Evolutionary conservation across 2,329 filamentous ascomycete species (phyloP).

Genomic region (Pseudocercospora crystallina): DNA sequence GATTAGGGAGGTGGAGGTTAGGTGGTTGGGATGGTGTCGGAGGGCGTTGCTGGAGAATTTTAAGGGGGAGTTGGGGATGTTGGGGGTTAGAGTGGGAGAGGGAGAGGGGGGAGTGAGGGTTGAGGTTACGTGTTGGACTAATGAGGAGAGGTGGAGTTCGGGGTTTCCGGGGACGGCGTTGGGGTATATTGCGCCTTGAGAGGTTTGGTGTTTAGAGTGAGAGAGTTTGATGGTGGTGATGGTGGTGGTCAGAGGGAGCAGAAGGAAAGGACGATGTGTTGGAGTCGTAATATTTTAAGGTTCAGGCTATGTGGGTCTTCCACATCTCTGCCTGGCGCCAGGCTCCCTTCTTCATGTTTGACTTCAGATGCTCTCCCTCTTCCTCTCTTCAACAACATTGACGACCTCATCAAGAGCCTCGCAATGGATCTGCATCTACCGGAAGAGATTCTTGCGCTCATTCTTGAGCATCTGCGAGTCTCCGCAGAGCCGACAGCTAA

Average conservation of each 20-base stretch:
- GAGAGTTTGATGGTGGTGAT: too few species aligned
- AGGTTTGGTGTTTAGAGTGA: neutral
- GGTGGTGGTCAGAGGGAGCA: too few species aligned
- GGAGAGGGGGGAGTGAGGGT: neutral
- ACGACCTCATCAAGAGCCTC: too few species aligned
- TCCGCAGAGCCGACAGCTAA: neutral
- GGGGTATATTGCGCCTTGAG: constrained; percentile 1
- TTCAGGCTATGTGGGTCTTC: too few species aligned
- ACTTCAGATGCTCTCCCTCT: too few species aligned
- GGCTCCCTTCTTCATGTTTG: too few species aligned
- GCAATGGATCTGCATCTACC: neutral
- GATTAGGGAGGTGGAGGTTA: constrained; percentile 1
- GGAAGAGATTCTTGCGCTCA: constrained; percentile 1
- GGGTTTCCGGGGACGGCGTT: constrained; percentile 5
- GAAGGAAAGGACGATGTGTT: too few species aligned
- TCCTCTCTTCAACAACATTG: too few species aligned
- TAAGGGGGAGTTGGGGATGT: neutral
- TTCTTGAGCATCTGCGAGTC: neutral
- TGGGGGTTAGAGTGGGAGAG: constrained; percentile 3
- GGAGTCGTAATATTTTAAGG: too few species aligned
- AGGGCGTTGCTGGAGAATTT: constrained; percentile 8
- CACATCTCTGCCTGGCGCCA: too few species aligned
- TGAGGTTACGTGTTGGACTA: constrained; percentile 12
- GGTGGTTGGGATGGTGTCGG: constrained; percentile 13
- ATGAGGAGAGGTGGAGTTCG: constrained; percentile 13